Base-by-base conservation (phyloP, 2,329 filamentous ascomycete genomes). In the Fusarium metavorans region DNA sequence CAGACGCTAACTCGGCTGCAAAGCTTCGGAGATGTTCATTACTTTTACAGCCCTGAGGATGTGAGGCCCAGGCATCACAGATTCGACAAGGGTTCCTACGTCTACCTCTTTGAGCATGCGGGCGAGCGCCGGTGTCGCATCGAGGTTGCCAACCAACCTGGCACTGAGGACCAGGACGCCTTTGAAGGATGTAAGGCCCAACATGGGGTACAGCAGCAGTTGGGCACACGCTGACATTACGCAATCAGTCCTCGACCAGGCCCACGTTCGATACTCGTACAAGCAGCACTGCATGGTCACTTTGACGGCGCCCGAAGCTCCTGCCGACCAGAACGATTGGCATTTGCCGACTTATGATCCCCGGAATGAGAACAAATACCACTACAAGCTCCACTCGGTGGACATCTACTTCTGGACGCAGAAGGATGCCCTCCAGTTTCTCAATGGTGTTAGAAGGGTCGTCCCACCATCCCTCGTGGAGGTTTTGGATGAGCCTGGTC, bases 391-490 rank as follows among this genome's bases (percentile, higher is more conserved):
- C 9, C 91, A 94, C 80, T 92, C 92, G 0, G 81, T 95, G 67
- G 93, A 95, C 79, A 85, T 95, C 16, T 96, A 96, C 84, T 93
- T 95, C 79, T 95, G 93, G 92, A 94, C 91, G 0, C 89, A 91
- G 70, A 87, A 91, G 66, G 93, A 95, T 82, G 93, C 93, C 1
- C 84, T 91, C 32, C 88, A 91, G 66, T 94, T 95, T 74, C 84
- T 95, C 70, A 92, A 92, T 76, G 91, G 90, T 16, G 85, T 94
- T 64, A 87, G 92, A 60, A 88, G 90, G 64, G 88, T 94, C 6
- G 82, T 94, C 30, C 91, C 93, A 5, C 80, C 86, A 0, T 82
- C 86, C 10, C 91, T 92, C 71, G 85, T 93, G 35, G 88, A 91
- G 39, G 85, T 94, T n/a, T 83, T 88, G 43, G 90, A 93, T 77